phyloP scores from a whole-genome alignment of 768 basidiomycete species.

The Hydnomerulius pinastri region DNA sequence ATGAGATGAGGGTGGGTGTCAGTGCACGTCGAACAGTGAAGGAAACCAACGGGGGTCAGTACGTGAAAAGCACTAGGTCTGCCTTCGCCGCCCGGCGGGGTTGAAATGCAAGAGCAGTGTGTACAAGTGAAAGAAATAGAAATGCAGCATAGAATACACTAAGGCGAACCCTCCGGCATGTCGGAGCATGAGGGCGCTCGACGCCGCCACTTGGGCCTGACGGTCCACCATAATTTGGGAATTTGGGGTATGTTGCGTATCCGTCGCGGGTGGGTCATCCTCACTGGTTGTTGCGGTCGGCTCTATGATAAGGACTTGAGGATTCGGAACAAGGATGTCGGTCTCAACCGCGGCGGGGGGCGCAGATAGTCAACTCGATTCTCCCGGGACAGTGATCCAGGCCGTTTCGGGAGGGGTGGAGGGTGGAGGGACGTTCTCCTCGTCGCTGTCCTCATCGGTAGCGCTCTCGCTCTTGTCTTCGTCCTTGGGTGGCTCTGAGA shows the following conservation, averaged over 20 bases:
- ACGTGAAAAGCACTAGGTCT: slow-evolving; percentile 24
- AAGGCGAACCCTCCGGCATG: slow-evolving; percentile 37
- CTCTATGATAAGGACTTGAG: slow-evolving; percentile 26
- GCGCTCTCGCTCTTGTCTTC: slow-evolving; percentile 34
- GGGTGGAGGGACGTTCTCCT: slow-evolving; percentile 40
- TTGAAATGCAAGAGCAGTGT: slow-evolving; percentile 40
- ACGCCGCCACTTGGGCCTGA: slow-evolving; percentile 28
- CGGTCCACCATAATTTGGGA: slow-evolving; percentile 18
- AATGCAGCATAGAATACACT: slow-evolving; percentile 43
- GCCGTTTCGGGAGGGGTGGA: slow-evolving; percentile 29
- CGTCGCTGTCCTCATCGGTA: slow-evolving; percentile 43
- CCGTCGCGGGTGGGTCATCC: slow-evolving; percentile 24
- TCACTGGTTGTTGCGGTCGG: slow-evolving; percentile 20
- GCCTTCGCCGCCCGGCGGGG: slow-evolving; percentile 28
- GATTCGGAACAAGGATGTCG: slow-evolving; percentile 14
- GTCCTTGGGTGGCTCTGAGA: slow-evolving; percentile 19
- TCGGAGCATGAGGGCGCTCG: slow-evolving; percentile 28
- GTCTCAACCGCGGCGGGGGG: slow-evolving; percentile 18
- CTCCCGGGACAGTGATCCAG: slow-evolving; percentile 29
- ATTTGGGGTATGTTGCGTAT: slow-evolving; percentile 20
- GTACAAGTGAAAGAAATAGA: slow-evolving; percentile 47
- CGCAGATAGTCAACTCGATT: slow-evolving; percentile 35
- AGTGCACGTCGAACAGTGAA: slow-evolving; percentile 6
- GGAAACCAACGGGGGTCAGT: slow-evolving; percentile 9
- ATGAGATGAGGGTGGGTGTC: slow-evolving; percentile 6